Base-by-base conservation (phyloP, 495 filamentous ascomycete genomes). In the Aspergillus steynii region DNA sequence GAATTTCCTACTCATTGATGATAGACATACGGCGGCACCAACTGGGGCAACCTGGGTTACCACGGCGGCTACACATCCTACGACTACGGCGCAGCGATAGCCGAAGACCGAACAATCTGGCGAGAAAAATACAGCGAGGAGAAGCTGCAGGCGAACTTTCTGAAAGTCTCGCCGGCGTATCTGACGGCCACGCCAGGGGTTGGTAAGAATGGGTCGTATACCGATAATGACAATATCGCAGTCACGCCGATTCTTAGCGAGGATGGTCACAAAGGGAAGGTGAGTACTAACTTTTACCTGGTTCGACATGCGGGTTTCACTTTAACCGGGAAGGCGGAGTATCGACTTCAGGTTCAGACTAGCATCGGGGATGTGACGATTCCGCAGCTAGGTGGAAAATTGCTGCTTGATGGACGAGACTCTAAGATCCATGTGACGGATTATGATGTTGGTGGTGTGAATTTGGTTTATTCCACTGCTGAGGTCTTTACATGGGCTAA, bases 1-100 rank as follows among this genome's bases (percentile, higher is more conserved):
- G 20, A 20, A 20, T 20, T 20, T 20, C 20, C 20, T 20, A 20
- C 20, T 20, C 20, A 45, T 42, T 53, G 57, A 59, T 8, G 57
- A 25, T 50, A 85, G 82, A 81, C 74, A 0, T 86, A 72, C 51
- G 88, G 88, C 20, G 88, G 86, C 4, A 89, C 88, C 5, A 92
- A 91, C 65, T 91, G 89, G 90, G 89, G 90, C n/a, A 91, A 91
- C 63, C 71, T 91, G 15, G 88, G 88, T 0, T 79, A 87, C 62
- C 80, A 84, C 14, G 83, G 81, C 5, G 85, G 85, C 10, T 90
- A 90, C 64, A 89, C 88, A 4, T 85, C 81, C 1, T 90, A 90
- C 66, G 84, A 90, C 62, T 89, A 87, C 56, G 84, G 81, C 27
- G 80, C 85, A 52, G 76, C 78, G 10, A 89, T 92, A 34, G 77